Conservation (phyloP, 495 filamentous ascomycete genomes). For the Parathielavia appendiculata region DNA sequence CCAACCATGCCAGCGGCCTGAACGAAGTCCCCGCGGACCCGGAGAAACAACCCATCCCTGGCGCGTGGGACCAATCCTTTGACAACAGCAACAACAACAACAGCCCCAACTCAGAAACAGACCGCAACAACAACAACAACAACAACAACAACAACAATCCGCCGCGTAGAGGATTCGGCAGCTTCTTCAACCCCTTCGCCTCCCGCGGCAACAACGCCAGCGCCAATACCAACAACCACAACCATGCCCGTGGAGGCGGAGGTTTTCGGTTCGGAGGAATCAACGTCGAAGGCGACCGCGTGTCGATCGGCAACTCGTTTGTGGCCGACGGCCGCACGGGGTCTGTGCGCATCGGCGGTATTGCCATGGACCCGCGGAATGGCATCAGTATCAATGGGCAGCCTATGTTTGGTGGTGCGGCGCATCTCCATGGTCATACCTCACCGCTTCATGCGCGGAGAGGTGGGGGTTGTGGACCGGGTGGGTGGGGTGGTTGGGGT, state of each 20-base stretch:
- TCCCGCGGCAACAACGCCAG: not conserved
- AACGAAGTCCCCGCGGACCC: not conserved
- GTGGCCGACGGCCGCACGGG: constrained; percentile 41
- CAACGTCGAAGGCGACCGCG: constrained; percentile 35
- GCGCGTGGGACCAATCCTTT: constrained; percentile 25
- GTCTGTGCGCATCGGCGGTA: constrained; percentile 31
- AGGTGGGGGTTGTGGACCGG: not conserved
- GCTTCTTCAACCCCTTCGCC: constrained; percentile 13
- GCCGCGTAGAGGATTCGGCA: not conserved
- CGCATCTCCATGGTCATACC: too few relatives aligned
- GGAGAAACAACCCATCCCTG: constrained; percentile 17
- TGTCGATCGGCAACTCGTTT: constrained; percentile 36
- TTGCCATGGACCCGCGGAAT: constrained; percentile 29
- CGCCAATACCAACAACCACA: too few relatives aligned
- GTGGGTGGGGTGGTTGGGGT: not conserved
- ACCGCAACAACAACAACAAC: not conserved
- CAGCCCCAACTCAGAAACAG: not conserved
- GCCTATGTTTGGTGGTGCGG: constrained; percentile 22
- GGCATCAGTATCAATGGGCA: constrained; percentile 33
- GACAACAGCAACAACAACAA: constrained; percentile 7
- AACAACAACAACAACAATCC: not conserved
- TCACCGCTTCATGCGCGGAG: too few relatives aligned
- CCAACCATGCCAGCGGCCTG: not conserved
- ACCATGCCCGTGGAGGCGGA: constrained; percentile 2
- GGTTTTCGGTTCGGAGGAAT: constrained; percentile 35